Conservation (phyloP, 1,284 basidiomycete genomes). For the Cutaneotrichosporon arboriforme region DNA sequence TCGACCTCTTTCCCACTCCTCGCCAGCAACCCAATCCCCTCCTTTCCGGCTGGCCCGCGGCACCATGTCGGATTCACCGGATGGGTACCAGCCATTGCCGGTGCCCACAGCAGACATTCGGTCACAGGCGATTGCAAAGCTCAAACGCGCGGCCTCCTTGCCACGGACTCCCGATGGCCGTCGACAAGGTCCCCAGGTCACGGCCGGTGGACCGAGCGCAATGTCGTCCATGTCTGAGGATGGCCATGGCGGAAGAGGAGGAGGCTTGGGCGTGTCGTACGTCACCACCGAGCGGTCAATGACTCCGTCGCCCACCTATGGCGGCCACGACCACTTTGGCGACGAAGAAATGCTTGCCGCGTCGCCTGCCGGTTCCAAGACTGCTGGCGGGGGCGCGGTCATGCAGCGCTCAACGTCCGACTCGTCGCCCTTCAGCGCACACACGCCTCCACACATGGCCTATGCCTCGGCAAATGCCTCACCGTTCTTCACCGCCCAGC, state of each 20-base stretch:
- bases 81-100: slow-evolving; percentile 6
- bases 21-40: neutral
- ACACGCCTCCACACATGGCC: slow-evolving; percentile 24
- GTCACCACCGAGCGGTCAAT: neutral
- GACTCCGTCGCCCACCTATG: slow-evolving; percentile 5
- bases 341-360: slow-evolving; percentile 37
- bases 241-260: slow-evolving; percentile 5
- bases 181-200: slow-evolving; percentile 58
- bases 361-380: slow-evolving; percentile 20
- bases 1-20: neutral
- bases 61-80: slow-evolving; percentile 9
- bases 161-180: slow-evolving; percentile 81
- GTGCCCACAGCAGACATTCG: slow-evolving; percentile 43
- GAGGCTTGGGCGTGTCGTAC: neutral
- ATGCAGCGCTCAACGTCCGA: slow-evolving; percentile 39
- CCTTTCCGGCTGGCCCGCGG: neutral
- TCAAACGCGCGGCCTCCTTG: slow-evolving; percentile 80
- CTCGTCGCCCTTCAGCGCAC: slow-evolving; percentile 31
- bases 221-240: neutral
- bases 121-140: slow-evolving; percentile 76
- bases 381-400: slow-evolving; percentile 13
- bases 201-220: slow-evolving; percentile 47
- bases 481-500: slow-evolving; percentile 19
- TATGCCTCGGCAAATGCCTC: slow-evolving; percentile 11
- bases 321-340: slow-evolving; percentile 9